A percentile compares a stretch with the other conserved stretches of the same genome.
phyloP scores from a whole-genome alignment of 306 rosid genomes.

The Rosa multiflora region DNA sequence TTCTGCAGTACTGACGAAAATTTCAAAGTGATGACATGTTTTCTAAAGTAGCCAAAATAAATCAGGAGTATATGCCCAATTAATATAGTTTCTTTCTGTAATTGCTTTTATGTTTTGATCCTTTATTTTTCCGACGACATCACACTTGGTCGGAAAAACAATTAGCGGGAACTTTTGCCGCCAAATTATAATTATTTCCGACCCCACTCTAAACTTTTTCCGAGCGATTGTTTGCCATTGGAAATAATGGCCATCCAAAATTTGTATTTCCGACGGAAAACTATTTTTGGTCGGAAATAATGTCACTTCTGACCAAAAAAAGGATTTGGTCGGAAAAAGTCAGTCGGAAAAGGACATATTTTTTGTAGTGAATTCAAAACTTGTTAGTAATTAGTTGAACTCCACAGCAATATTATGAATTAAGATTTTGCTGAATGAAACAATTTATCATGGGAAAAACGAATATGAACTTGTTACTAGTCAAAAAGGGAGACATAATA shows the following conservation, averaged over 20 bases:
- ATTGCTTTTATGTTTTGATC: background rate
- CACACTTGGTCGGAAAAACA: too few relatives aligned
- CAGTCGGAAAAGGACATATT: too few relatives aligned
- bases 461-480: background rate
- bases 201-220: too few relatives aligned
- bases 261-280: too few relatives aligned
- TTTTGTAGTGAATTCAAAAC: background rate
- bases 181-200: too few relatives aligned
- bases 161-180: too few relatives aligned
- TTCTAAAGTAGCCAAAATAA: background rate
- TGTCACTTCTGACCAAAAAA: too few relatives aligned
- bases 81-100: background rate
- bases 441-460: background rate
- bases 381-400: slow-evolving; percentile 5
- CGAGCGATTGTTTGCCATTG: too few relatives aligned
- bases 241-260: too few relatives aligned
- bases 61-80: background rate
- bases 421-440: background rate
- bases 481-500: background rate
- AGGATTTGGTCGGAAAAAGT: too few relatives aligned
- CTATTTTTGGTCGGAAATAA: too few relatives aligned
- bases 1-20: slow-evolving; percentile 3
- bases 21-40: background rate
- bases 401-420: background rate
- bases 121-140: background rate